phyloP scores from a whole-genome alignment of 2,329 filamentous ascomycete genomes.

The Arthrobotrys sinensis region DNA sequence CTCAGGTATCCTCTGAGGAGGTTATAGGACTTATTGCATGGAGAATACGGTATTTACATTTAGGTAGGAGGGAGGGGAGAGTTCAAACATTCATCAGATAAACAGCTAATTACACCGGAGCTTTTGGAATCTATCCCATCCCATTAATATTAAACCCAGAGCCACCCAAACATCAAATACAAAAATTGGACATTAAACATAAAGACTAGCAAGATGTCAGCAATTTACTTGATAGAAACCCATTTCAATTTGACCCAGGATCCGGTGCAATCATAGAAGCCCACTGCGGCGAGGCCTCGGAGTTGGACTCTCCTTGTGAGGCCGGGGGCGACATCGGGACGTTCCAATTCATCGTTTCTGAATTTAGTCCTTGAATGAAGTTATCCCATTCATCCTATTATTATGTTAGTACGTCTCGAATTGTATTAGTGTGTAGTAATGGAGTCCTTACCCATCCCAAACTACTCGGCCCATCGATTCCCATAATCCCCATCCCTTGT shows the following conservation, averaged over 20 bases:
- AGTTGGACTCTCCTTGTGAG: slow-evolving; percentile 33
- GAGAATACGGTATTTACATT: background rate
- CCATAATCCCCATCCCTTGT: slow-evolving; percentile 55
- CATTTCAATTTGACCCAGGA: slow-evolving; percentile 51
- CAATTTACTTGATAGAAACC: background rate
- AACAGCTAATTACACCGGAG: slow-evolving; percentile 29
- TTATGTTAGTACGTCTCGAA: slow-evolving; percentile 5
- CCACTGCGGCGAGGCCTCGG: slow-evolving; percentile 56
- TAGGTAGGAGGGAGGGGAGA: slow-evolving; percentile 28
- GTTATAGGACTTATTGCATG: background rate
- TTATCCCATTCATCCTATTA: slow-evolving; percentile 64
- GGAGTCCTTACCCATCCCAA: slow-evolving; percentile 62
- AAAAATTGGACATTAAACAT: background rate
- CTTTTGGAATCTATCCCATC: slow-evolving; percentile 57
- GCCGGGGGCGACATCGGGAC: slow-evolving; percentile 48
- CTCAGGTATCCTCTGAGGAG: background rate
- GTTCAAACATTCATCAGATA: slow-evolving; percentile 25
- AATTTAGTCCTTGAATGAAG: slow-evolving; percentile 64
- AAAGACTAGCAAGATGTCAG: background rate
- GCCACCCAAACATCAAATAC: slow-evolving; percentile 11
- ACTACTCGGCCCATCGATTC: slow-evolving; percentile 61
- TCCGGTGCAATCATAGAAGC: slow-evolving; percentile 50
- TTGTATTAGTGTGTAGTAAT: background rate
- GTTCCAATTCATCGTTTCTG: slow-evolving; percentile 61
- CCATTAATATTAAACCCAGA: slow-evolving; percentile 25